Evolutionary conservation across 306 rosid species (phyloP).

Genomic region (Lathyrus sativus): DNA sequence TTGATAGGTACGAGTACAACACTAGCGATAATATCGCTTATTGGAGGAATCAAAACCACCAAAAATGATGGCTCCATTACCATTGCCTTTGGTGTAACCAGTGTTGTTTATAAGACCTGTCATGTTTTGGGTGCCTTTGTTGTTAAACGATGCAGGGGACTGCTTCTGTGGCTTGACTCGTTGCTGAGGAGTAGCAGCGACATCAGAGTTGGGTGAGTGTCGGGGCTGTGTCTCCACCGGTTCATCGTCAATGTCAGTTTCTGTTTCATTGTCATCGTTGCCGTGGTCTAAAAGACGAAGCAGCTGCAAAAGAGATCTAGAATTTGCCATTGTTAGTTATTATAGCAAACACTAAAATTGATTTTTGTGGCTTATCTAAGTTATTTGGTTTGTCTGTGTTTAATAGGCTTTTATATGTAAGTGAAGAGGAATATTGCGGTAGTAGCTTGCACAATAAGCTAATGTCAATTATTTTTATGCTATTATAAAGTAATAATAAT

Average conservation of each 20-base stretch:
- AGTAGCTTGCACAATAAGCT: constrained; percentile 32
- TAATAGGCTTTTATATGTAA: constrained; percentile 20
- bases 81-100: constrained; percentile 47
- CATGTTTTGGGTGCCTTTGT: constrained; percentile 47
- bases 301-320: not conserved
- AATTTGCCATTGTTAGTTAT: not conserved
- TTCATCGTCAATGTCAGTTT: not conserved
- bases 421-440: constrained; percentile 38
- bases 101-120: constrained; percentile 49
- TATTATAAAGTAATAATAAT: not conserved
- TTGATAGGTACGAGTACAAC: not conserved
- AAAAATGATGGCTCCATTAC: constrained; percentile 47
- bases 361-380: constrained; percentile 5
- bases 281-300: constrained; percentile 17
- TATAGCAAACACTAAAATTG: not conserved
- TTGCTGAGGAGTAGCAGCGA: not conserved
- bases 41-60: constrained; percentile 42
- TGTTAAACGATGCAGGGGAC: constrained; percentile 25
- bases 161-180: not conserved
- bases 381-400: not conserved
- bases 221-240: constrained; percentile 4
- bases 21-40: not conserved
- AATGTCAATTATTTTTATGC: not conserved
- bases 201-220: not conserved
- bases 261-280: too few relatives aligned